Evolutionary conservation across 169 alveolate species (phyloP).

Genomic region (Babesia gibsoni): DNA sequence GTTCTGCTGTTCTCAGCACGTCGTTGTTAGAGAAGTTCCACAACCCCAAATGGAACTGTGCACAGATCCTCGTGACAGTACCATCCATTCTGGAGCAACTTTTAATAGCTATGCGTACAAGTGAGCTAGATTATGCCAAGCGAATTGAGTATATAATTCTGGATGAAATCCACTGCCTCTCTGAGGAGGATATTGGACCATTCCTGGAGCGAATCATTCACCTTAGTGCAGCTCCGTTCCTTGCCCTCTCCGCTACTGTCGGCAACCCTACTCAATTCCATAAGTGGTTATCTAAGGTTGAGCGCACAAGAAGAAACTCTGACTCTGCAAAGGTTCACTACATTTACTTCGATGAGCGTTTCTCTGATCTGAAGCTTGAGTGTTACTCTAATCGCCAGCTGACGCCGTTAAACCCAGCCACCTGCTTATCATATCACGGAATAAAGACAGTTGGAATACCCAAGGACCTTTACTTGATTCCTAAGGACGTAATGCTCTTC

Average conservation of each 20-base stretch:
- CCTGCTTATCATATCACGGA: constrained; percentile 52
- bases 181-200: constrained; percentile 73
- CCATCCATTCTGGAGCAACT: constrained; percentile 86
- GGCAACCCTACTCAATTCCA: constrained; percentile 82
- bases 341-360: constrained; percentile 77
- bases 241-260: constrained; percentile 90
- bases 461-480: constrained; percentile 35
- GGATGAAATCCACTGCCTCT: constrained; percentile 88
- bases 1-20: constrained; percentile 62
- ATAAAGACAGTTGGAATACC: constrained; percentile 49
- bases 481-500: constrained; percentile 28
- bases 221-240: constrained; percentile 87
- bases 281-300: constrained; percentile 75
- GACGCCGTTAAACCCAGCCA: constrained; percentile 70
- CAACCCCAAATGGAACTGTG: constrained; percentile 74
- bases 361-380: constrained; percentile 77
- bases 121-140: constrained; percentile 67
- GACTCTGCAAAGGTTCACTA: constrained; percentile 63
- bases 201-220: constrained; percentile 75
- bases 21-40: constrained; percentile 73
- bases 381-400: constrained; percentile 58
- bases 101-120: constrained; percentile 75
- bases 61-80: constrained; percentile 84
- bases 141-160: constrained; percentile 82
- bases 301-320: constrained; percentile 26